Base-by-base conservation (phyloP, 75 land plant genomes). In the Cryptomeria japonica region DNA sequence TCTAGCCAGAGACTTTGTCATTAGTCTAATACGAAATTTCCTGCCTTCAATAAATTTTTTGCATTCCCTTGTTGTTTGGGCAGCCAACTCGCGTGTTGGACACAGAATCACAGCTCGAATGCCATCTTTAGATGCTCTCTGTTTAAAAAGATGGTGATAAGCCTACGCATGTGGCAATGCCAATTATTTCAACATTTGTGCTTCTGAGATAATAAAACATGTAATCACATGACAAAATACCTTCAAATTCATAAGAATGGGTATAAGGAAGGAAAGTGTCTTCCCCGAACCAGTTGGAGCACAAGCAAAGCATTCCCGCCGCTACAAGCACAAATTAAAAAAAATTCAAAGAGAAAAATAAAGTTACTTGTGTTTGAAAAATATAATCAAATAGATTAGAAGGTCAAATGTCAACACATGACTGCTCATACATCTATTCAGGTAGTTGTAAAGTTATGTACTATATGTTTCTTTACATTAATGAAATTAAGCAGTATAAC, bases 281-380 rank as follows among this genome's bases (percentile, higher is more conserved):
- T 98, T 98, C 3, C 99, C 99, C 83, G 99, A 98, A 47, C 99
- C 99, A 86, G 99, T 98, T 68, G 99, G 99, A 82, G 99, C 99
- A 93, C 97, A 96, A 39, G 97, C 99, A 93, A 98, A 97, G 89
- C 99, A 98, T 86, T 98, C 99, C n/a, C 96, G 89, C 42, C 92
- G 94, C 99, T 96, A 87, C 15, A 58, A 73, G 56, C 85, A 58
- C 36, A 85, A 84, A 56, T 44, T 19, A 36, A 85, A 80, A 34
- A 11, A 89, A 31, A 42, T 32, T 41, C 84, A 22, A 82, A 58
- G 16, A 55, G 22, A 76, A 75, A 64, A 78, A 51, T 15, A 58
- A 19, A 22, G 68, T 5, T 68, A 64, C 22, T 11, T 34, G 16
- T 68, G 42, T 61, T n/a, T 64, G 47, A 51, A 86, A 39, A 47